phyloP scores from a whole-genome alignment of 2,329 filamentous ascomycete genomes.

The Bipolaris sorokiniana region DNA sequence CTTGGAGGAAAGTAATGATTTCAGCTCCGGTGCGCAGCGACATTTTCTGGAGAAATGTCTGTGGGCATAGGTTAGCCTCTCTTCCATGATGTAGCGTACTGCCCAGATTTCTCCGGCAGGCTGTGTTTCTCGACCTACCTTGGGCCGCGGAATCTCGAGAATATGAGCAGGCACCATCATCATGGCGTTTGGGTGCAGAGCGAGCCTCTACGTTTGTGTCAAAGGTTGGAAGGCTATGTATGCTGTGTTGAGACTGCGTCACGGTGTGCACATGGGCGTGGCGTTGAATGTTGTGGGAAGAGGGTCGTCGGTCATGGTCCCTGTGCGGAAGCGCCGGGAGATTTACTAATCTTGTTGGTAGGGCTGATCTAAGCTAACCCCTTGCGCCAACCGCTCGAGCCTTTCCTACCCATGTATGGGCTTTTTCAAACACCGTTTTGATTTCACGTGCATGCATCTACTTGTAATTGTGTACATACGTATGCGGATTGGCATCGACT shows the following conservation, averaged over 20 bases:
- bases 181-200: slow-evolving; percentile 16
- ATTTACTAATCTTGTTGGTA: slow-evolving; percentile 29
- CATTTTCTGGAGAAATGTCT: slow-evolving; percentile 87
- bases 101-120: neutral
- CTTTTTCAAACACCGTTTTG: neutral
- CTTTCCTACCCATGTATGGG: neutral
- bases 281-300: slow-evolving; percentile 10
- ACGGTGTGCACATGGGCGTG: slow-evolving; percentile 5
- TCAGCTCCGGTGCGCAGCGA: slow-evolving; percentile 86
- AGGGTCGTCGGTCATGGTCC: slow-evolving; percentile 12
- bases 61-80: slow-evolving; percentile 25
- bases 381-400: slow-evolving; percentile 15
- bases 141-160: slow-evolving; percentile 49
- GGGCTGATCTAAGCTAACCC: slow-evolving; percentile 24
- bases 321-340: slow-evolving; percentile 27
- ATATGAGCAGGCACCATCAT: slow-evolving; percentile 44
- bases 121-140: slow-evolving; percentile 34
- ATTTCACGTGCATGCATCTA: neutral
- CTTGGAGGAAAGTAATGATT: slow-evolving; percentile 79
- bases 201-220: slow-evolving; percentile 1
- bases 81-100: neutral
- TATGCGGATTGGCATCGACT: neutral
- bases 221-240: slow-evolving; percentile 17
- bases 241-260: slow-evolving; percentile 25
- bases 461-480: too few relatives aligned